A percentile compares a stretch with the other conserved stretches of the same genome.
These are phyloP conservation scores for Botryotinia calthae DNA, from an alignment of 2,329 filamentous ascomycete species.

Conservation along the genomic window DNA sequence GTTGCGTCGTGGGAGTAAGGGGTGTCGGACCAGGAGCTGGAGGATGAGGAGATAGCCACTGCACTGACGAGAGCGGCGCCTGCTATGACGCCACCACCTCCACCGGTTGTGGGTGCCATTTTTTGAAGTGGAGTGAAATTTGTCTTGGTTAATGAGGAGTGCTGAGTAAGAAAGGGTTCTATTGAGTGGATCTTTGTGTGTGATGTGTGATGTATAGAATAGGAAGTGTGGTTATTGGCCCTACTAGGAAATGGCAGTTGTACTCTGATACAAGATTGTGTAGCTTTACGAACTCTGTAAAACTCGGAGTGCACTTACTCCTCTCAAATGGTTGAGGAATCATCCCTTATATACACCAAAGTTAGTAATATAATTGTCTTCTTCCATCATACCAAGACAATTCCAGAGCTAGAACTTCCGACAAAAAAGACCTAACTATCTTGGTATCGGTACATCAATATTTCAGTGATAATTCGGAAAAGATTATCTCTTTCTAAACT, in stretches of 20 bases:
- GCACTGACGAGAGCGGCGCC: neutral
- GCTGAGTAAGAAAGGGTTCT: neutral
- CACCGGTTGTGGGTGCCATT: neutral
- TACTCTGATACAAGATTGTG: neutral
- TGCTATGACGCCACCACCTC: neutral
- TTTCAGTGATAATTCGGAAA: neutral
- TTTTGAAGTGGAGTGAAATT: neutral
- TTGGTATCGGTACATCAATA: neutral
- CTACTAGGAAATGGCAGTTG: neutral
- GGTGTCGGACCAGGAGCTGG: neutral
- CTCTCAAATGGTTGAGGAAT: neutral
- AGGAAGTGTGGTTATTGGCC: neutral
- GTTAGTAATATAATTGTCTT: neutral
- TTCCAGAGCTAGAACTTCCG: neutral
- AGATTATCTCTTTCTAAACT: too few species aligned
- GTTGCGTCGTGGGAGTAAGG: neutral
- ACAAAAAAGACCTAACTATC: neutral
- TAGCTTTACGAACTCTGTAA: fast-evolving
- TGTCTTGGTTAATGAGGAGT: neutral
- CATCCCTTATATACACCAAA: neutral
- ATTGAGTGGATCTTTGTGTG: neutral
- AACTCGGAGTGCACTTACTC: neutral
- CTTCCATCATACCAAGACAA: neutral
- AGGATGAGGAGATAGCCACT: neutral
- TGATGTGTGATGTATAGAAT: neutral